Conservation (phyloP, 73 alveolate species). For the Tetrahymena borealis region DNA sequence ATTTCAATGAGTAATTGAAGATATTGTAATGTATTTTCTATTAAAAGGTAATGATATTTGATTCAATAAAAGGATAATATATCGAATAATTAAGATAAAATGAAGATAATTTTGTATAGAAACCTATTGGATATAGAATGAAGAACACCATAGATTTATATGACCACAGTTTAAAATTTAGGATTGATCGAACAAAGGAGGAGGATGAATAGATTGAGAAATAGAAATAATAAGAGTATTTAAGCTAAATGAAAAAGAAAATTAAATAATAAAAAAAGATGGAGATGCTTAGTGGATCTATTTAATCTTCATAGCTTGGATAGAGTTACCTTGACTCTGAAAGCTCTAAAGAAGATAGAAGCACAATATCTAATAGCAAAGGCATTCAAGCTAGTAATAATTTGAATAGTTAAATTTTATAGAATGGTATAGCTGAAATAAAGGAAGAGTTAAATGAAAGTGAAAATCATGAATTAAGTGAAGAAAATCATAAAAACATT, state of each 20-base stretch:
- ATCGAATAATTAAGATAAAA: slow-evolving; percentile 31
- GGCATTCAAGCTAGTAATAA: not conserved
- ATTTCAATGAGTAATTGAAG: not conserved
- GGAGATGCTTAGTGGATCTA: not conserved
- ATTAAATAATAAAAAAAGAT: not conserved
- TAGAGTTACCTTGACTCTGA: not conserved
- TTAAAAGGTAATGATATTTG: slow-evolving; percentile 31
- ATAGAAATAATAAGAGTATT: not conserved
- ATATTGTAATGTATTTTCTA: slow-evolving; percentile 3
- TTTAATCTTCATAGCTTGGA: not conserved
- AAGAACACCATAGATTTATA: slow-evolving; percentile 31
- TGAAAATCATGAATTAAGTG: not conserved
- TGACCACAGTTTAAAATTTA: slow-evolving; percentile 8
- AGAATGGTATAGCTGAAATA: not conserved
- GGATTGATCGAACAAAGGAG: slow-evolving; percentile 6
- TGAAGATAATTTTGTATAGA: slow-evolving; percentile 17
- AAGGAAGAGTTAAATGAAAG: not conserved
- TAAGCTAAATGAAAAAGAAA: not conserved
- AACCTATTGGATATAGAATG: slow-evolving; percentile 24
- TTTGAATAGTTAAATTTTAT: not conserved
- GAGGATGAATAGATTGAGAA: not conserved
- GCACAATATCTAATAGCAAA: not conserved
- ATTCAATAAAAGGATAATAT: slow-evolving; percentile 34
- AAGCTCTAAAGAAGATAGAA: not conserved
- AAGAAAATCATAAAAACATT: not conserved